phyloP scores from a whole-genome alignment of 371 early-diverging fungal genomes.

The Chytridiales sp. region DNA sequence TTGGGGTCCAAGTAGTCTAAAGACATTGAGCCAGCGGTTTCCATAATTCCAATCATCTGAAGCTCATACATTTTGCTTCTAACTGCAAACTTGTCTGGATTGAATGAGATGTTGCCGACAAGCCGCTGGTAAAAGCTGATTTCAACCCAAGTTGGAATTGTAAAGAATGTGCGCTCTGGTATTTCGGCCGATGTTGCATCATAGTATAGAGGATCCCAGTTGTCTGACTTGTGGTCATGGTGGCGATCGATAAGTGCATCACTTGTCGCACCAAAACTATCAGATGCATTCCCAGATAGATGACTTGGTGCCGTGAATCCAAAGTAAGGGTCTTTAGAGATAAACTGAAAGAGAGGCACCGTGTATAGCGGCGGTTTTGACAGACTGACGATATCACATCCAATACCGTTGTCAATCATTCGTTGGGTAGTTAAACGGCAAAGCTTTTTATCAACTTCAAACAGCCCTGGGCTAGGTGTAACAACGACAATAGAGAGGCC shows the following conservation, averaged over 20 bases:
- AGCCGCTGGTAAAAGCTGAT: slow-evolving; percentile 68
- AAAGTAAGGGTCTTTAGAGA: slow-evolving; percentile 23
- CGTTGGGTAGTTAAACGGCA: slow-evolving; percentile 90
- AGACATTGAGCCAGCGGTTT: slow-evolving; percentile 22
- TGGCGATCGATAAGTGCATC: no score
- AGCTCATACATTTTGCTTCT: slow-evolving; percentile 83
- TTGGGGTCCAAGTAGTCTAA: slow-evolving; percentile 33
- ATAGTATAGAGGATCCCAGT: slow-evolving; percentile 47
- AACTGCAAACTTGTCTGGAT: slow-evolving; percentile 33
- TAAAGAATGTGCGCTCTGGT: slow-evolving; percentile 48
- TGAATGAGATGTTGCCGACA: not conserved
- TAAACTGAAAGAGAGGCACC: slow-evolving; percentile 79
- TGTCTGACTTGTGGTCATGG: slow-evolving; percentile 22
- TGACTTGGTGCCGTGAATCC: not conserved
- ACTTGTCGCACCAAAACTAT: not conserved
- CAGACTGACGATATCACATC: slow-evolving; percentile 89
- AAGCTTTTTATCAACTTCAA: slow-evolving; percentile 79
- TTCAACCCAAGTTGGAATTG: slow-evolving; percentile 91
- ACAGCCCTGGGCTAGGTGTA: slow-evolving; percentile 83
- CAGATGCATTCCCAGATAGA: slow-evolving; percentile 1
- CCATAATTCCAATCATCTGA: slow-evolving; percentile 74
- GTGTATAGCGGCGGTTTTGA: slow-evolving; percentile 84
- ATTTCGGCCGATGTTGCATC: slow-evolving; percentile 34
- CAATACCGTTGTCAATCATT: slow-evolving; percentile 91
- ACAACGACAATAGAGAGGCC: slow-evolving; percentile 90